These are phyloP conservation scores for Calonectria pteridis DNA, from an alignment of 2,329 filamentous ascomycete species.

Conservation along the genomic window DNA sequence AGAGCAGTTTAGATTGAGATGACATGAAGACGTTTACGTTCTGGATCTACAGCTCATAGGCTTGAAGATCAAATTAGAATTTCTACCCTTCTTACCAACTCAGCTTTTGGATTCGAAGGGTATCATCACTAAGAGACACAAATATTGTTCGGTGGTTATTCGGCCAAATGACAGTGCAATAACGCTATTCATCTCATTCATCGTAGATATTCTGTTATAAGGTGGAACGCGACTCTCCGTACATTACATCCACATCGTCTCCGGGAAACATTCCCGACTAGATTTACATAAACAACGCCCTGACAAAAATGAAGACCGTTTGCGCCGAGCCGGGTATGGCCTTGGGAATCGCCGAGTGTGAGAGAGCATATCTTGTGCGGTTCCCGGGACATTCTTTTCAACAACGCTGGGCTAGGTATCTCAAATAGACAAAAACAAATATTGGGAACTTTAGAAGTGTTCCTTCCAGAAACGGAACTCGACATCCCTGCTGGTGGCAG, in stretches of 20 bases:
- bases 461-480: conserved; percentile 99
- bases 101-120: background rate
- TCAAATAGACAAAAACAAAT: conserved; percentile 35
- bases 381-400: conserved; percentile 2
- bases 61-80: background rate
- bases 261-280: conserved; percentile 14
- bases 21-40: background rate
- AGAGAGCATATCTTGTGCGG: conserved; percentile 9
- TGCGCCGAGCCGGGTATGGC: conserved; percentile 19
- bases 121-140: background rate
- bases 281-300: conserved; percentile 23
- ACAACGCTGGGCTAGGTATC: conserved; percentile 37
- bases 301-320: conserved; percentile 14
- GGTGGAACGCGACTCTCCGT: background rate
- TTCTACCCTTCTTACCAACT: background rate
- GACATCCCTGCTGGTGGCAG: conserved; percentile 81
- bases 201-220: conserved; percentile 1
- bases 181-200: conserved; percentile 12
- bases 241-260: background rate
- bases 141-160: too few species aligned
- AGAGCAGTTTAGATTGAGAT: background rate
- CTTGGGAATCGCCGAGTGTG: conserved; percentile 3
- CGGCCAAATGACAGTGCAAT: background rate
- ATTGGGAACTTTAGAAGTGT: conserved; percentile 70
- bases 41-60: background rate